These are phyloP conservation scores for Nepenthes alata DNA, from an alignment of 179 eudicot species.

Conservation along the genomic window DNA sequence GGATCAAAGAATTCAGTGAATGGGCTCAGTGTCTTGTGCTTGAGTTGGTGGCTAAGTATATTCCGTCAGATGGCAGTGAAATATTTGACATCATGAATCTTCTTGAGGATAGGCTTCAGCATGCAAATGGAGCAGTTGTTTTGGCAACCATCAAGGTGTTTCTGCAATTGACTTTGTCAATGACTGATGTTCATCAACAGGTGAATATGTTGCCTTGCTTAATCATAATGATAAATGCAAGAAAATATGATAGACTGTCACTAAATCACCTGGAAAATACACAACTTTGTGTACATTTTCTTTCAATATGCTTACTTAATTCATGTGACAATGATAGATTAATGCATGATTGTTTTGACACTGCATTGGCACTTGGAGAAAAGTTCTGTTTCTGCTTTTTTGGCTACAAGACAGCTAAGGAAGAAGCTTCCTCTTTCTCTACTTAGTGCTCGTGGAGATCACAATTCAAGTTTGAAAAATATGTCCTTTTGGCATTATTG, in stretches of 20 bases:
- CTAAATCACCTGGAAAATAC: too few species aligned
- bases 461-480: too few species aligned
- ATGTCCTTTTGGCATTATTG: too few species aligned
- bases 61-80: slow-evolving; percentile 76
- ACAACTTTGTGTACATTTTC: too few species aligned
- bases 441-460: too few species aligned
- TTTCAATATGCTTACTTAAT: too few species aligned
- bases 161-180: slow-evolving; percentile 82
- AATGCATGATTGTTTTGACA: too few species aligned
- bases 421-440: too few species aligned
- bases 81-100: slow-evolving; percentile 98
- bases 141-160: slow-evolving; percentile 88
- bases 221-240: neutral
- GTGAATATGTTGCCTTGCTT: slow-evolving; percentile 22
- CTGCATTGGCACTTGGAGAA: too few species aligned
- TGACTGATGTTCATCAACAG: slow-evolving; percentile 99
- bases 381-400: too few species aligned
- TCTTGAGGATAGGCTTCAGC: slow-evolving; percentile 99
- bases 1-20: slow-evolving; percentile 93
- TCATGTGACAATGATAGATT: too few species aligned
- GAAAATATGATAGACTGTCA: neutral
- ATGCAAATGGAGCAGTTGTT: slow-evolving; percentile 98
- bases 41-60: slow-evolving; percentile 85
- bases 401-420: too few species aligned
- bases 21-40: slow-evolving; percentile 98